Evolutionary conservation across 129 eudicot species (phyloP).

Genomic region (Ambrosia trifida): DNA sequence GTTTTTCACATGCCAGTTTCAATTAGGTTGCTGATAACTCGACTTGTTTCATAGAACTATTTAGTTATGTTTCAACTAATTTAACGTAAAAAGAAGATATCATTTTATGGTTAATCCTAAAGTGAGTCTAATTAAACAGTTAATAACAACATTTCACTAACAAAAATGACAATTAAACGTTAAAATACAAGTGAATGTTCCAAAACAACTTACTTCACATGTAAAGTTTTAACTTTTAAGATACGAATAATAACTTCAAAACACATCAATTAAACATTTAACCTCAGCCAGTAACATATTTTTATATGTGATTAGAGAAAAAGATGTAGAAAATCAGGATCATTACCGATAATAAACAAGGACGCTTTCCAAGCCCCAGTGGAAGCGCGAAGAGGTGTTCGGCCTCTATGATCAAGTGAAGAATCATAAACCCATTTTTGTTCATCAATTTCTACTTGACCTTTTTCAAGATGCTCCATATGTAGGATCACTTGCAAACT

Average conservation of each 20-base stretch:
- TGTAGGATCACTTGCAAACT: conserved; percentile 18
- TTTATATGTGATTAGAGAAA: not conserved
- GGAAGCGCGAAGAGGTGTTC: conserved; percentile 65
- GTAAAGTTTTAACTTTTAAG: not conserved
- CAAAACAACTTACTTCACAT: not conserved
- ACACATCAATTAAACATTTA: not conserved
- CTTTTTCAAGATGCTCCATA: conserved; percentile 53
- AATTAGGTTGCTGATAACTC: too few relatives aligned
- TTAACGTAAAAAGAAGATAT: too few relatives aligned
- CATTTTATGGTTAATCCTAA: too few relatives aligned
- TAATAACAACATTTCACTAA: too few relatives aligned
- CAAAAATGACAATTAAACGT: not conserved
- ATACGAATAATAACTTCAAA: not conserved
- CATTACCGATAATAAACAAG: conserved; percentile 62
- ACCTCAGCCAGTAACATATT: not conserved
- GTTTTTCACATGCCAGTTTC: too few relatives aligned
- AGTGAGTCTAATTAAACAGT: too few relatives aligned
- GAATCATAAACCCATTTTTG: conserved; percentile 71
- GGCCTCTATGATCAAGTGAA: conserved; percentile 73
- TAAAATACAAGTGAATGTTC: not conserved
- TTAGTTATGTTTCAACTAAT: too few relatives aligned
- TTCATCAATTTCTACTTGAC: conserved; percentile 47
- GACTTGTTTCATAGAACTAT: too few relatives aligned
- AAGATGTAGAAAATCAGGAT: not conserved
- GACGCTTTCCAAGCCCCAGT: conserved; percentile 94